Percentiles rank a stretch among this genome's conserved stretches.
Conservation (phyloP, 148 eudicot species). For the Talinum fruticosum region DNA sequence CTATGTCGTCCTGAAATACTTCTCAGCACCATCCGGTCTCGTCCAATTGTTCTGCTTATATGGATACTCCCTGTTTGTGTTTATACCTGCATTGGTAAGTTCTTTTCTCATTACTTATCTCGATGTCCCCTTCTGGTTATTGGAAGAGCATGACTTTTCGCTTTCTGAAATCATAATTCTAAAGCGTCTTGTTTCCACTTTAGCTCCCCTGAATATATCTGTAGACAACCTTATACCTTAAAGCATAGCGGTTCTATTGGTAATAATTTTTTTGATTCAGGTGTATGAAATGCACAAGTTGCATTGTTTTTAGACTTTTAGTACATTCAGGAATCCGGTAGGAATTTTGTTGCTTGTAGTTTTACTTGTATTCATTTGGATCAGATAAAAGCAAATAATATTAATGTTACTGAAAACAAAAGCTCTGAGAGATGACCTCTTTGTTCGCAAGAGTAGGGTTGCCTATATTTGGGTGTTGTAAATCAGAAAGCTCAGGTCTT, state of each 20-base stretch:
- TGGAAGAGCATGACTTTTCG: neutral
- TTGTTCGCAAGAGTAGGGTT: neutral
- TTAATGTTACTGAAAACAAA: neutral
- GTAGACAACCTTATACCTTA: neutral
- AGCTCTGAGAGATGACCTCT: neutral
- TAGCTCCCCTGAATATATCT: neutral
- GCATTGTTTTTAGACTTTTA: neutral
- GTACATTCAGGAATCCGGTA: neutral
- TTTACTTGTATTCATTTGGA: neutral
- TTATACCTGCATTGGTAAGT: constrained; percentile 90
- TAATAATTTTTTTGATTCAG: neutral
- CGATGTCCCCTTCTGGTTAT: neutral
- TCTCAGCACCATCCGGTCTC: constrained; percentile 93
- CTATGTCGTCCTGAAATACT: constrained; percentile 83
- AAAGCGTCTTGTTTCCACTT: neutral
- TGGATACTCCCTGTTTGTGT: constrained; percentile 83
- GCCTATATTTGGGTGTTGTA: neutral
- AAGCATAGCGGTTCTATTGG: neutral
- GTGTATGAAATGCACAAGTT: neutral
- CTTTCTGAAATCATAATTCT: neutral
- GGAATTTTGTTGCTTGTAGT: neutral
- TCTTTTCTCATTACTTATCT: neutral
- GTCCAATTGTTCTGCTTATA: constrained; percentile 90
- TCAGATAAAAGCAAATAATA: neutral
- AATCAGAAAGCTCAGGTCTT: neutral